Evolutionary conservation across 108 stramenopile genomes (phyloP).

Genomic region (Pseudonitzschia multiseries): DNA sequence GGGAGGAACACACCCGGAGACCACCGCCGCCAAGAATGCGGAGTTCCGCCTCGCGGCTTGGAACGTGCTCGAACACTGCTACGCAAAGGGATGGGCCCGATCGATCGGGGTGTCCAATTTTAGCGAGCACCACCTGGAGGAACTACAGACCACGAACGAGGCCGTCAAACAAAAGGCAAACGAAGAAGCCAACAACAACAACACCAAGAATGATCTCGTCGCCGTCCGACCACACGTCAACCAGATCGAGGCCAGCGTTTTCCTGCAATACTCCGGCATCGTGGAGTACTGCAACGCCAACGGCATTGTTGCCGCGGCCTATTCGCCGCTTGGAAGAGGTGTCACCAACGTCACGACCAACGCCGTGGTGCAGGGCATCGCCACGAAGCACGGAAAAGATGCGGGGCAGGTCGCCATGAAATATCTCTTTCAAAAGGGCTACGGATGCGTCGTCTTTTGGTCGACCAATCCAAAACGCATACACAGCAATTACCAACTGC

Average conservation of each 20-base stretch:
- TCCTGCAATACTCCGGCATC: conserved; percentile 18
- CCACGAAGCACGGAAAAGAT: not conserved
- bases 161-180: not conserved
- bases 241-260: conserved; percentile 39
- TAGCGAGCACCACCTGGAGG: conserved; percentile 31
- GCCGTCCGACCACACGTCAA: conserved; percentile 34
- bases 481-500: not conserved
- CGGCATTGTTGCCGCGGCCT: conserved; percentile 11
- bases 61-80: conserved; percentile 38
- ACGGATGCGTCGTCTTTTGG: conserved; percentile 14
- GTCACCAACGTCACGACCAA: not conserved
- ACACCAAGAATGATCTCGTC: conserved; percentile 16
- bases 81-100: conserved; percentile 38
- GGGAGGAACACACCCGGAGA: conserved; percentile 8
- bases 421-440: conserved; percentile 8
- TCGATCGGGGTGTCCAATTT: conserved; percentile 48
- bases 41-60: conserved; percentile 39
- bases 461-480: not conserved
- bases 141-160: conserved; percentile 14
- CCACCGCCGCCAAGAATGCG: conserved; percentile 1
- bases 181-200: not conserved
- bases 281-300: conserved; percentile 6
- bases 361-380: not conserved
- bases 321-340: conserved; percentile 12
- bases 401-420: conserved; percentile 15